These are phyloP conservation scores for Coemansia asiatica DNA, from an alignment of 192 early-diverging fungal genomes.

Conservation along the genomic window DNA sequence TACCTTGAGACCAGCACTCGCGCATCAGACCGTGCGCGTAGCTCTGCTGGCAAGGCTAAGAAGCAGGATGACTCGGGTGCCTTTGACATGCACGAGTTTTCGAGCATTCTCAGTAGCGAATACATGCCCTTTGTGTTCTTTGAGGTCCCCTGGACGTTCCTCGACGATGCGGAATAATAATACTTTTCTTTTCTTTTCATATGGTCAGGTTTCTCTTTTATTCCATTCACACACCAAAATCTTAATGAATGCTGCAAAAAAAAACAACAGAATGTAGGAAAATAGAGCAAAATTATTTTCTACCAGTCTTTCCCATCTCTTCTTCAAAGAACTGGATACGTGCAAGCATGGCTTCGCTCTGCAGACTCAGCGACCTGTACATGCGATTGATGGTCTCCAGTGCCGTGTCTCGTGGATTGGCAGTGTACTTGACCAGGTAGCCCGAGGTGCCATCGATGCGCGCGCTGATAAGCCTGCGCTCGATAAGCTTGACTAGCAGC, in stretches of 20 bases:
- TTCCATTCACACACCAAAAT: too few relatives aligned
- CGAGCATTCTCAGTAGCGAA: conserved; percentile 74
- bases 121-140: conserved; percentile 75
- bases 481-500: conserved; percentile 34
- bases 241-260: neutral
- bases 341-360: conserved; percentile 35
- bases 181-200: neutral
- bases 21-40: conserved; percentile 28
- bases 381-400: conserved; percentile 31
- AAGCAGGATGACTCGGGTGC: conserved; percentile 56
- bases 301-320: conserved; percentile 13
- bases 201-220: neutral
- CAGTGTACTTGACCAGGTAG: conserved; percentile 30
- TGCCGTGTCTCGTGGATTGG: conserved; percentile 33
- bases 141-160: conserved; percentile 50
- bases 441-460: conserved; percentile 43
- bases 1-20: conserved; percentile 74
- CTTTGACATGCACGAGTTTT: conserved; percentile 81
- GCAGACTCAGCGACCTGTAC: conserved; percentile 24
- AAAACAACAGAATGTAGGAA: neutral
- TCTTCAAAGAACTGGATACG: conserved; percentile 47
- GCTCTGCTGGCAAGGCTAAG: conserved; percentile 29
- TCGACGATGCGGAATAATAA: neutral
- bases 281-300: neutral
- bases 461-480: conserved; percentile 23